Percentiles rank a stretch among this genome's conserved stretches.
Conservation (phyloP, 345 rosid species). For the Rhizophora apiculata region DNA sequence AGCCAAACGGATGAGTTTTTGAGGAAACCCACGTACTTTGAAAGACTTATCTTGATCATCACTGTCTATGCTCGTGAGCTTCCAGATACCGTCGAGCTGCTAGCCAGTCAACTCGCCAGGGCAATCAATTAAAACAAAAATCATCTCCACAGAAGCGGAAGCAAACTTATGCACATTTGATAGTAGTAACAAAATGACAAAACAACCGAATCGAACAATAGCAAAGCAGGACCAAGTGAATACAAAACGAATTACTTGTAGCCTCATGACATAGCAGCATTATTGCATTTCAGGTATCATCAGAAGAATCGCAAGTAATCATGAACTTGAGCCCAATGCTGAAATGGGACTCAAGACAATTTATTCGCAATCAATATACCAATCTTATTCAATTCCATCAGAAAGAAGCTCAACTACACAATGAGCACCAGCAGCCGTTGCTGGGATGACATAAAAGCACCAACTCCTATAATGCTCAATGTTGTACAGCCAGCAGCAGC, state of each 20-base stretch:
- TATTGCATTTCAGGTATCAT: not conserved
- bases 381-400: slow-evolving; percentile 92
- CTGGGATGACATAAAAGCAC: slow-evolving; percentile 96
- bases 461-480: slow-evolving; percentile 90
- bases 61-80: too few species aligned
- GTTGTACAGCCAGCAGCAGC: slow-evolving; percentile 99
- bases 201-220: not conserved
- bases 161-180: not conserved
- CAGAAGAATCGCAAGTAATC: not conserved
- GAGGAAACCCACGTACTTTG: too few species aligned
- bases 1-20: too few species aligned
- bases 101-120: too few species aligned
- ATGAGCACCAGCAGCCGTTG: slow-evolving; percentile 95
- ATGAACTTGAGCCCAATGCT: not conserved
- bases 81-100: too few species aligned
- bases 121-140: not conserved
- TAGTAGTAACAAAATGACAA: too few species aligned
- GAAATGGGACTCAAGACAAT: not conserved
- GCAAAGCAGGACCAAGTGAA: not conserved
- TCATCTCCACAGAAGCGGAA: not conserved
- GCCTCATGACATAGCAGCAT: not conserved
- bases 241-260: not conserved
- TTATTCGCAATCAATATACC: slow-evolving; percentile 36
- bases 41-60: too few species aligned
- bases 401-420: slow-evolving; percentile 78